These are phyloP conservation scores for Pythium oligandrum DNA, from an alignment of 352 stramenopile species.

Conservation along the genomic window DNA sequence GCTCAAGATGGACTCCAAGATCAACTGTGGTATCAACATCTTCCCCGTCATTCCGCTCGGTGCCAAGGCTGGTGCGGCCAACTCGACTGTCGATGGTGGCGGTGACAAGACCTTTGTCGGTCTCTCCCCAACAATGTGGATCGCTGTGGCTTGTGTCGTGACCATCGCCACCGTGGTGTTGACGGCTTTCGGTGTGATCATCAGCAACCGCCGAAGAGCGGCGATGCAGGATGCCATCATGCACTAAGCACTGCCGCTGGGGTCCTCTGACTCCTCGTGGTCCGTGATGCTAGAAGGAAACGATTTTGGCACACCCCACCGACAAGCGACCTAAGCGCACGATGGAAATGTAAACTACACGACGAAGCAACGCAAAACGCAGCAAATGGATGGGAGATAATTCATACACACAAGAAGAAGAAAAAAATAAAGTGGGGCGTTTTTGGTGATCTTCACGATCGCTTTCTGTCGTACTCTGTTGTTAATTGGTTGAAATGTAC, in stretches of 20 bases:
- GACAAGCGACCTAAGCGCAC: no score
- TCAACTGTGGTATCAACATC: slow-evolving; percentile 76
- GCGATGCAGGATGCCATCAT: slow-evolving; percentile 8
- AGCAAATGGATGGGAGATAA: no score
- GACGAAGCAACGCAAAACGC: no score
- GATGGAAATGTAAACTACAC: no score
- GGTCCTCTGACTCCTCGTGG: no score
- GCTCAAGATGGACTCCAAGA: slow-evolving; percentile 59
- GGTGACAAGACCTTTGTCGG: slow-evolving; percentile 33
- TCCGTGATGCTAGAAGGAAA: no score
- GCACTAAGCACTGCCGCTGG: not conserved
- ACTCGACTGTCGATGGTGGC: slow-evolving; percentile 45
- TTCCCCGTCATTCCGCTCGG: slow-evolving; percentile 66
- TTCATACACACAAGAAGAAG: no score
- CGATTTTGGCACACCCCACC: no score
- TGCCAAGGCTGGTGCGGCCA: slow-evolving; percentile 35
- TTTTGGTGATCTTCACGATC: no score
- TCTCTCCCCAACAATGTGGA: slow-evolving; percentile 27
- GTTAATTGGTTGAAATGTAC: no score
- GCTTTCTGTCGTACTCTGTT: no score
- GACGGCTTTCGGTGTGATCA: slow-evolving; percentile 24
- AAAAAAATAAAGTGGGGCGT: no score
- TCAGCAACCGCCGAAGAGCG: slow-evolving; percentile 16
- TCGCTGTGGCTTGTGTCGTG: slow-evolving; percentile 14
- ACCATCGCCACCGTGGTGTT: slow-evolving; percentile 22